Evolutionary conservation across 352 stramenopile species (phyloP).

Genomic region (Phytopythium vexans): DNA sequence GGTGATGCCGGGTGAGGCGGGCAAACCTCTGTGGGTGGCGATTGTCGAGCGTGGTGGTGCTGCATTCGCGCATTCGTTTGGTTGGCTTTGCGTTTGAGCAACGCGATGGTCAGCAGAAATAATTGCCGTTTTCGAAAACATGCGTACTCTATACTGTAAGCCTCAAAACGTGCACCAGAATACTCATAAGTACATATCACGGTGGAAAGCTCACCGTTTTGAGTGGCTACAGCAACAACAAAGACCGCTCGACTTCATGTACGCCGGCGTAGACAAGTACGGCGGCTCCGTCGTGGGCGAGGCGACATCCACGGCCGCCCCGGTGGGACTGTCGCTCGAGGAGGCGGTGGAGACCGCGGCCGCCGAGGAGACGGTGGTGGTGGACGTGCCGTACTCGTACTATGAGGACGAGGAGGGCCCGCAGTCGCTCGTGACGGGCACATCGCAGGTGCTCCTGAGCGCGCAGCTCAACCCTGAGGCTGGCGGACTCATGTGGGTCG

Average conservation of each 20-base stretch:
- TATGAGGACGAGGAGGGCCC: conserved; percentile 63
- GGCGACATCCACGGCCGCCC: conserved; percentile 18
- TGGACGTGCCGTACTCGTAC: conserved; percentile 80
- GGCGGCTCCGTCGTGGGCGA: conserved; percentile 66
- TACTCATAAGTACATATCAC: background rate
- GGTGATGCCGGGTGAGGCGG: too few species aligned
- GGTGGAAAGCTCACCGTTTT: background rate
- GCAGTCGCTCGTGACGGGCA: conserved; percentile 47
- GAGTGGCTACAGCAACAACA: background rate
- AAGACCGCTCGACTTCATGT: conserved; percentile 38
- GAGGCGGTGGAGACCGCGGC: conserved; percentile 74
- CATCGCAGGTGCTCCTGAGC: conserved; percentile 64
- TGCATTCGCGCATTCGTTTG: too few species aligned
- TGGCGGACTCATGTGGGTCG: conserved; percentile 79
- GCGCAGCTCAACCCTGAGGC: conserved; percentile 71
- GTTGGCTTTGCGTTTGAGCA: too few species aligned
- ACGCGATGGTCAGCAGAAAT: too few species aligned
- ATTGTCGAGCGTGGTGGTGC: too few species aligned
- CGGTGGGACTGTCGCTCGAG: conserved; percentile 54
- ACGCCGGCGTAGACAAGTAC: conserved; percentile 83
- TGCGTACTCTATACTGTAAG: too few species aligned
- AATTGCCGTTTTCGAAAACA: too few species aligned
- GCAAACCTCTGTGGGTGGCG: too few species aligned
- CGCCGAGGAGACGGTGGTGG: conserved; percentile 77
- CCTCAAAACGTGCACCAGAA: background rate